Conservation (phyloP, 148 eudicot species). For the Oxyria digyna region DNA sequence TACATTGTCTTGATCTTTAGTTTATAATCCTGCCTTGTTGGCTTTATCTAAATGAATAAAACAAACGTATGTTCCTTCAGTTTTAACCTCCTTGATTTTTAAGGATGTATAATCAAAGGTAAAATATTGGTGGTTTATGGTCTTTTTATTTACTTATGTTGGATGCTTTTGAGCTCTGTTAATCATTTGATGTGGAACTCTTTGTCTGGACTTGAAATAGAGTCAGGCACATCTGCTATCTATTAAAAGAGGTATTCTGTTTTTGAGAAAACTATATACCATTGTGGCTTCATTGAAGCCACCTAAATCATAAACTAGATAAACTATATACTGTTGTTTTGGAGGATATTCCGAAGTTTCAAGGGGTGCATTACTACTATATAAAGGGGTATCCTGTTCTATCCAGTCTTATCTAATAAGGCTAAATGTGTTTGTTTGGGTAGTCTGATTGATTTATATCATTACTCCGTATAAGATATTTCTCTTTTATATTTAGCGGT, state of each 20-base stretch:
- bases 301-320: too few species aligned
- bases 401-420: not conserved
- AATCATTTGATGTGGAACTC: not conserved
- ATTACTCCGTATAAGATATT: not conserved
- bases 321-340: not conserved
- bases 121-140: not conserved
- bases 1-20: not conserved
- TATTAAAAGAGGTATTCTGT: too few species aligned
- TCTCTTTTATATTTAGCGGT: not conserved
- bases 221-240: not conserved
- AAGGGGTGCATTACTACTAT: not conserved
- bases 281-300: too few species aligned
- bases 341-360: not conserved
- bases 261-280: not conserved
- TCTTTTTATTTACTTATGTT: not conserved
- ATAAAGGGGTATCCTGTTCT: not conserved
- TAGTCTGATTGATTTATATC: not conserved
- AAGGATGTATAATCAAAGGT: not conserved
- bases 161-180: not conserved
- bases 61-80: not conserved
- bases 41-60: not conserved
- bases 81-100: not conserved
- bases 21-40: not conserved
- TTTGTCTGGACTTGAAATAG: not conserved
- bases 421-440: not conserved